Conservation (phyloP, 1,139 yeast species). For the Sugiyamaella pinicola region DNA sequence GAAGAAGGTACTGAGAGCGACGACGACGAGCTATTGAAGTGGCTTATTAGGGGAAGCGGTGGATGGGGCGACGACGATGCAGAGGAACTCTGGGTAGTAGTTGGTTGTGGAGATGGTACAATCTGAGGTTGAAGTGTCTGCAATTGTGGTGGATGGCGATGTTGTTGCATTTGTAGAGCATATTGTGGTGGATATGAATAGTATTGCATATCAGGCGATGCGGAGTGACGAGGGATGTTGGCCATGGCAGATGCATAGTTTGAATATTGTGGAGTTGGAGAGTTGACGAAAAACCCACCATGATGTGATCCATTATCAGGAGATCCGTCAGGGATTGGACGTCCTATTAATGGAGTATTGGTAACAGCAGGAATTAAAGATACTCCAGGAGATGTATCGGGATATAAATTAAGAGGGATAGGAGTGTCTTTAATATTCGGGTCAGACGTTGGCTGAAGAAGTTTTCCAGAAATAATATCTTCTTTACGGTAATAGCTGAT, state of each 20-base stretch:
- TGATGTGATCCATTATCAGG: background rate
- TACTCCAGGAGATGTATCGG: conserved; percentile 40
- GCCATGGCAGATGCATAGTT: conserved; percentile 12
- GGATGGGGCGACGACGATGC: conserved; percentile 10
- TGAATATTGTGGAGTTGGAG: conserved; percentile 14
- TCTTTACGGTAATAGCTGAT: conserved; percentile 53
- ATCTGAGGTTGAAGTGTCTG: conserved; percentile 12
- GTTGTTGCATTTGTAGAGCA: conserved; percentile 10
- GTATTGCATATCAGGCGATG: background rate
- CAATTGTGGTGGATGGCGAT: conserved; percentile 5
- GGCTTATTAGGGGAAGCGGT: conserved; percentile 4
- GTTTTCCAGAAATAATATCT: conserved; percentile 38
- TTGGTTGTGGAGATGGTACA: background rate
- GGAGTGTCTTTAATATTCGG: conserved; percentile 41
- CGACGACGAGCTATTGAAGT: background rate
- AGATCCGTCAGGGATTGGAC: conserved; percentile 16
- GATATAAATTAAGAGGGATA: conserved; percentile 46
- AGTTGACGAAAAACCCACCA: conserved; percentile 10
- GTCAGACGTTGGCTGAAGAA: conserved; percentile 49
- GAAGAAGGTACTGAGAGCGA: conserved; percentile 10
- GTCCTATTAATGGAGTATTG: conserved; percentile 29
- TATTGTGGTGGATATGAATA: background rate
- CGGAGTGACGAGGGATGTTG: background rate
- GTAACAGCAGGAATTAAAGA: conserved; percentile 37
- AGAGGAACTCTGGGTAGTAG: background rate